Evolutionary conservation across 257 asterid species (phyloP), one percentile per base, ranked within the genome.

Genomic region (Echites panduratus): DNA sequence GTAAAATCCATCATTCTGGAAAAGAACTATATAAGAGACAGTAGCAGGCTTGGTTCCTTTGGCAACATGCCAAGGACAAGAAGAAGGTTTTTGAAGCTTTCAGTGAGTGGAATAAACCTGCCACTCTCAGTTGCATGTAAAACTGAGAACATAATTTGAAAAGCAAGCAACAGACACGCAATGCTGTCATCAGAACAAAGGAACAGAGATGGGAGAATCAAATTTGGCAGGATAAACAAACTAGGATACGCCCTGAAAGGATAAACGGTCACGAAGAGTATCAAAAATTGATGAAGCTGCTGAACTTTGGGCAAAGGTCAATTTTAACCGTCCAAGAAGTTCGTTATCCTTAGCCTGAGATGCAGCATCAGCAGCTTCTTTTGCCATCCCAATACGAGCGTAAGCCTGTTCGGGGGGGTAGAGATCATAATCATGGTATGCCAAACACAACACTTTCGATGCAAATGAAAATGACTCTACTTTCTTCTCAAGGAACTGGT

Each of bases 301-400:
- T 5, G 92, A 88, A 79, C 84, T 89, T 77, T 88, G 97, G 27
- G 91, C 80, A 82, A 91, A 87, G 2, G 88, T 85, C 59, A 77
- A 81, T 78, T 83, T 86, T 78, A 94, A 73, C 66, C 97, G 87
- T 72, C 89, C 97, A 11, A 91, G 95, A 72, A 89, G 79, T 84
- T 94, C 97, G 35, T 92, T 89, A 71, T 94, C 99, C 83, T 91
- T 94, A 26, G 97, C 84, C 85, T 91, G 97, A 68, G 91, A 83
- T 64, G 97, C 96, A 71, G 95, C 93, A 80, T 94, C 97, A 10
- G 92, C 95, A 68, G 99, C 99, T 82, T 91, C 97, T 86, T 89
- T 89, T 47, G 97, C 97, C 97, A 89, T 91, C 68, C 99, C 98
- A 56, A 91, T 85, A 80, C 84, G 89, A 29, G 96, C 99, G 78